Conservation (phyloP, 225 moss, liverwort and hornwort species). For the Pseudoscleropodium purum region DNA sequence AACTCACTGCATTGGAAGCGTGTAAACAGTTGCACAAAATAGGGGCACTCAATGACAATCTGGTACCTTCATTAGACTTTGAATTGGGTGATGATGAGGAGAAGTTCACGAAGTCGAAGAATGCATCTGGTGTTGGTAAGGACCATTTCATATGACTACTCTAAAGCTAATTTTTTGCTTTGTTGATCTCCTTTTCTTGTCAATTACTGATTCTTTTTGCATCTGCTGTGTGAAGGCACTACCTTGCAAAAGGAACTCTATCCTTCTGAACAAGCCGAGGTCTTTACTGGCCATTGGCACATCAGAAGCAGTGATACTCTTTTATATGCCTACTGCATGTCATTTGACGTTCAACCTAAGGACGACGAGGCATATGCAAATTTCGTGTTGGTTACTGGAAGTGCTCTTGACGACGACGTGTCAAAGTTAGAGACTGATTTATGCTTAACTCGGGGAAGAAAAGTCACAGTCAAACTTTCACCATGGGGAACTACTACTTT, state of each 20-base stretch:
- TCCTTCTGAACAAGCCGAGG: constrained; percentile 26
- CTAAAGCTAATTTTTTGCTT: neutral
- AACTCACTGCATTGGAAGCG: constrained; percentile 63
- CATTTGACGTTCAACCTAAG: constrained; percentile 35
- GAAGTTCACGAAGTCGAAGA: constrained; percentile 31
- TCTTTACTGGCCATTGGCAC: constrained; percentile 60
- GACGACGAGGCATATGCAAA: constrained; percentile 27
- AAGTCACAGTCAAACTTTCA: constrained; percentile 30
- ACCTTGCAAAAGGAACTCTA: constrained; percentile 84
- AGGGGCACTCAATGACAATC: constrained; percentile 65
- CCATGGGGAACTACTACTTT: constrained; percentile 32
- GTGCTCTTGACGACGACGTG: constrained; percentile 68
- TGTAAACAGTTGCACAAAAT: constrained; percentile 48
- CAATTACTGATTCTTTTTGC: neutral
- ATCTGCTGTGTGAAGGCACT: constrained; percentile 44
- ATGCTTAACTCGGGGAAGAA: constrained; percentile 44
- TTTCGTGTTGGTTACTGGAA: constrained; percentile 62
- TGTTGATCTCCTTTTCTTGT: neutral
- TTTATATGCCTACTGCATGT: constrained; percentile 51
- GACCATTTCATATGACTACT: neutral
- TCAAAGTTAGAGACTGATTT: constrained; percentile 43
- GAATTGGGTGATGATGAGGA: constrained; percentile 33
- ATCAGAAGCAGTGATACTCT: constrained; percentile 4
- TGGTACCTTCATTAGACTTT: constrained; percentile 60
- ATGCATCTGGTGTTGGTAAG: constrained; percentile 55